These are phyloP conservation scores for Ophiostoma perfectum DNA, from an alignment of 2,329 filamentous ascomycete species.

Conservation along the genomic window DNA sequence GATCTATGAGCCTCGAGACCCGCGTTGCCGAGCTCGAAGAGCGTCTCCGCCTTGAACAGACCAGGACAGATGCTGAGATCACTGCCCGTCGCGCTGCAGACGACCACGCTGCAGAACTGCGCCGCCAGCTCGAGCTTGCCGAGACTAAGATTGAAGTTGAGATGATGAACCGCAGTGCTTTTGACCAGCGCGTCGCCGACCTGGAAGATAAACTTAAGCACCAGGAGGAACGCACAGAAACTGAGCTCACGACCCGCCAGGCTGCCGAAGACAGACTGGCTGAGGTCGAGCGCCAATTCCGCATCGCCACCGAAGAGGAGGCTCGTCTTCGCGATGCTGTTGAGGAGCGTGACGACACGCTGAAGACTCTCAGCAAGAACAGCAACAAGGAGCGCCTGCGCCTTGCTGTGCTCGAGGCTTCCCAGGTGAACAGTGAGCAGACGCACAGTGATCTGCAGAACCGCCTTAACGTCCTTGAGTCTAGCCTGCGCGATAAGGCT, in stretches of 20 bases:
- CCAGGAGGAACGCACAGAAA: slow-evolving; percentile 58
- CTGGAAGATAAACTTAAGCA: slow-evolving; percentile 63
- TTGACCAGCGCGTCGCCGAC: slow-evolving; percentile 58
- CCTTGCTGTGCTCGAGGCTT: slow-evolving; percentile 61
- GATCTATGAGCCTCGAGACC: slow-evolving; percentile 53
- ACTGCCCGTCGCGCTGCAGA: slow-evolving; percentile 47
- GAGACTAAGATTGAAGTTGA: slow-evolving; percentile 57
- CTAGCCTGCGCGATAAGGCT: slow-evolving; percentile 50
- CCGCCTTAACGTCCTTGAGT: slow-evolving; percentile 49
- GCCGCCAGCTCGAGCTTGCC: slow-evolving; percentile 50
- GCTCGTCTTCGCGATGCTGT: slow-evolving; percentile 60
- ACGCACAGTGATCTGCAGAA: slow-evolving; percentile 51
- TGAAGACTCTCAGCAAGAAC: slow-evolving; percentile 55
- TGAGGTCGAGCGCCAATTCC: slow-evolving; percentile 65
- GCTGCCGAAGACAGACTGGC: slow-evolving; percentile 66
- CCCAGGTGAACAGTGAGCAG: slow-evolving; percentile 54
- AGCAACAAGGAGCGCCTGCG: slow-evolving; percentile 54
- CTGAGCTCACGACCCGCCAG: slow-evolving; percentile 58
- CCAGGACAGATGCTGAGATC: slow-evolving; percentile 46
- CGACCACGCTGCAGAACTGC: slow-evolving; percentile 49
- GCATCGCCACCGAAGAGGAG: slow-evolving; percentile 67
- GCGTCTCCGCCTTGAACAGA: slow-evolving; percentile 45
- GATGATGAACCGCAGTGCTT: slow-evolving; percentile 55
- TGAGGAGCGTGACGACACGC: slow-evolving; percentile 63
- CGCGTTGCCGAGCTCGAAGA: slow-evolving; percentile 58